Percentiles rank a stretch among this genome's conserved stretches.
Conservation (phyloP, 495 filamentous ascomycete genomes). For the Xylaria longipes region DNA sequence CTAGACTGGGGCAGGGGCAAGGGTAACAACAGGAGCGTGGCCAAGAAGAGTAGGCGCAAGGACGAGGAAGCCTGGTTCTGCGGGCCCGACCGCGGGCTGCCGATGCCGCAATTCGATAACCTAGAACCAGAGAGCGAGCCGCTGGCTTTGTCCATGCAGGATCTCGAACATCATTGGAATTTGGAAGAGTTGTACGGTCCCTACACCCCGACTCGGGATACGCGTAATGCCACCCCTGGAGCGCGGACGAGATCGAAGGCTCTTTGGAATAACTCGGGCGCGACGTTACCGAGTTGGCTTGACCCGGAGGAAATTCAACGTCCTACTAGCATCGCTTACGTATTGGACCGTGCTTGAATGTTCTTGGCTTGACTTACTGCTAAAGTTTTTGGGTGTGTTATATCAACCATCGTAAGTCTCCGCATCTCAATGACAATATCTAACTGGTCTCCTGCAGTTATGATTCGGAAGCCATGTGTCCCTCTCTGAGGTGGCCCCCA, state of each 20-base stretch:
- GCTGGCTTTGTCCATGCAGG: background rate
- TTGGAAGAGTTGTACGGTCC: background rate
- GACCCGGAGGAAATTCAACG: constrained; percentile 14
- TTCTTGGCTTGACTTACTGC: background rate
- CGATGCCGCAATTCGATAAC: constrained; percentile 8
- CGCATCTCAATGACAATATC: background rate
- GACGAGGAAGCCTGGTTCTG: constrained; percentile 23
- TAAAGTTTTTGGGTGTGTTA: background rate
- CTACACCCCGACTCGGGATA: background rate
- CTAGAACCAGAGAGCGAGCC: constrained; percentile 1
- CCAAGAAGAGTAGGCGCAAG: background rate
- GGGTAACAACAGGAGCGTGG: background rate
- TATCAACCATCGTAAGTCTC: background rate
- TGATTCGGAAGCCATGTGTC: background rate
- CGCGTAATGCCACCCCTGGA: background rate
- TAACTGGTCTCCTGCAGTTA: background rate
- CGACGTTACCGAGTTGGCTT: constrained; percentile 6
- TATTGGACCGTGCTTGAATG: constrained; percentile 1
- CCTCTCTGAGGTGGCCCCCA: too few species aligned
- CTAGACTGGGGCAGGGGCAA: constrained; percentile 4
- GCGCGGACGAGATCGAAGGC: background rate
- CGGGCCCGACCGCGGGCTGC: constrained; percentile 3
- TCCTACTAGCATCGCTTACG: constrained; percentile 13
- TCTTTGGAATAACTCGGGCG: background rate
- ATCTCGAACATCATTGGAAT: background rate